phyloP scores from a whole-genome alignment of 139 green algal genomes.

The Gonium pectorale region DNA sequence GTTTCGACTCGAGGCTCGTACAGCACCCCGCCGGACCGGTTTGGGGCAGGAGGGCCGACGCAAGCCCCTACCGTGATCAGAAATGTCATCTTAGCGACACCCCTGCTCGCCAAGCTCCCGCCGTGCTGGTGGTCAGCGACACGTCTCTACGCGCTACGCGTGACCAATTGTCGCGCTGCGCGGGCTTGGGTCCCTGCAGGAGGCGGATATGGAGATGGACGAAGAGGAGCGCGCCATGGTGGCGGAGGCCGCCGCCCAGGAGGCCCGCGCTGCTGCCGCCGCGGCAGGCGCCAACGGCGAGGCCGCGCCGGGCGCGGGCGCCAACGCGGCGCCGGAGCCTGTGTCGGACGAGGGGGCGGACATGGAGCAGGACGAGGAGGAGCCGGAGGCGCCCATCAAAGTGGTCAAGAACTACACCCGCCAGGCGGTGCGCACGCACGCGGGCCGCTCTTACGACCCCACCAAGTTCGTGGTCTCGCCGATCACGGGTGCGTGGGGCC shows the following conservation, averaged over 20 bases:
- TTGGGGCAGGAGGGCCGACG: too few relatives aligned
- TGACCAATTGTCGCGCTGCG: too few relatives aligned
- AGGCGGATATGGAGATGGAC: slow-evolving; percentile 92
- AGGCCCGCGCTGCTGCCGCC: background rate
- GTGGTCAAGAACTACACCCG: slow-evolving; percentile 95
- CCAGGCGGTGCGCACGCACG: slow-evolving; percentile 39
- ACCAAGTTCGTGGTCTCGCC: slow-evolving; percentile 93
- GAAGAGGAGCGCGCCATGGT: slow-evolving; percentile 90
- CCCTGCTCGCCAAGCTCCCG: too few relatives aligned
- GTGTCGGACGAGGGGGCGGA: slow-evolving; percentile 54
- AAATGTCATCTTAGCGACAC: too few relatives aligned
- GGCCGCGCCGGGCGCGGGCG: background rate
- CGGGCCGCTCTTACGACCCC: slow-evolving; percentile 67
- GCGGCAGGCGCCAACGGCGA: slow-evolving; percentile 17
- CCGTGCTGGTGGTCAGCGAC: too few relatives aligned
- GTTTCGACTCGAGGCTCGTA: too few relatives aligned
- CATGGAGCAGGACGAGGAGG: slow-evolving; percentile 66
- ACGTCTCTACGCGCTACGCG: too few relatives aligned
- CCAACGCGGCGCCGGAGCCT: slow-evolving; percentile 20
- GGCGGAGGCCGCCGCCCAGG: slow-evolving; percentile 63
- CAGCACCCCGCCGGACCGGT: too few relatives aligned
- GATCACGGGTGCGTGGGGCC: slow-evolving; percentile 95
- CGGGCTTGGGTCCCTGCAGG: too few relatives aligned
- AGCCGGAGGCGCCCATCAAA: slow-evolving; percentile 69
- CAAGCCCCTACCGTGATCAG: too few relatives aligned